These are phyloP conservation scores for Taiozyma sp. DNA, from an alignment of 1,139 yeast genomes.

Conservation along the genomic window DNA sequence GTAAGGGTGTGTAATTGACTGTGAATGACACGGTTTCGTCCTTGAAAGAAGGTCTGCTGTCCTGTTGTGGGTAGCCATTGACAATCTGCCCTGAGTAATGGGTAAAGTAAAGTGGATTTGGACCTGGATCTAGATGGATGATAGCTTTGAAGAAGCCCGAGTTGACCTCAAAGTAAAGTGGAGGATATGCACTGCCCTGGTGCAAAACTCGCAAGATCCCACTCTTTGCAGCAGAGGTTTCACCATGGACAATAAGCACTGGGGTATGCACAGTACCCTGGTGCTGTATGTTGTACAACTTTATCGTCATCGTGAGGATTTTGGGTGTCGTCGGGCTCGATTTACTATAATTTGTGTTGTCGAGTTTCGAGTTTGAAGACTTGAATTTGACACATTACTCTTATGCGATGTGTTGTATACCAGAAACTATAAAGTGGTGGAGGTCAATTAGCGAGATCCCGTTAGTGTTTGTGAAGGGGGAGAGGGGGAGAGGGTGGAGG, in stretches of 20 bases:
- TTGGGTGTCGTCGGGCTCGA: background rate
- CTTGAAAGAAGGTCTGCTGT: slow-evolving; percentile 4
- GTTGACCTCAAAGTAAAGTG: slow-evolving; percentile 65
- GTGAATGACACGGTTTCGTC: slow-evolving; percentile 20
- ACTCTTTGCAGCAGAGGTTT: slow-evolving; percentile 22
- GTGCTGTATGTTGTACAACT: slow-evolving; percentile 22
- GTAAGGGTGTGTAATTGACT: slow-evolving; percentile 52
- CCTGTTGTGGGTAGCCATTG: slow-evolving; percentile 21
- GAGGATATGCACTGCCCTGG: slow-evolving; percentile 53
- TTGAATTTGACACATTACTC: background rate
- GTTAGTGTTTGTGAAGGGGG: too few species aligned
- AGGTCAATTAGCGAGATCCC: too few species aligned
- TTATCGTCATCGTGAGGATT: slow-evolving; percentile 6
- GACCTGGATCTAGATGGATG: slow-evolving; percentile 64
- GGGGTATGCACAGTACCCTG: slow-evolving; percentile 38
- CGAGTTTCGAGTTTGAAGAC: background rate
- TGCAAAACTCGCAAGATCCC: slow-evolving; percentile 39
- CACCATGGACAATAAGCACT: slow-evolving; percentile 39
- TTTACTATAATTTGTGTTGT: background rate
- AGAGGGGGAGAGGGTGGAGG: too few species aligned
- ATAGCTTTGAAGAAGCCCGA: slow-evolving; percentile 70
- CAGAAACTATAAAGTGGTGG: background rate
- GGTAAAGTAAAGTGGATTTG: slow-evolving; percentile 37
- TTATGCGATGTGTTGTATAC: background rate
- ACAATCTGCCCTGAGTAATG: slow-evolving; percentile 20